A percentile compares a stretch with the other conserved stretches of the same genome.
Conservation (phyloP, 2,329 filamentous ascomycete genomes). For the Coleophoma cylindrospora region DNA sequence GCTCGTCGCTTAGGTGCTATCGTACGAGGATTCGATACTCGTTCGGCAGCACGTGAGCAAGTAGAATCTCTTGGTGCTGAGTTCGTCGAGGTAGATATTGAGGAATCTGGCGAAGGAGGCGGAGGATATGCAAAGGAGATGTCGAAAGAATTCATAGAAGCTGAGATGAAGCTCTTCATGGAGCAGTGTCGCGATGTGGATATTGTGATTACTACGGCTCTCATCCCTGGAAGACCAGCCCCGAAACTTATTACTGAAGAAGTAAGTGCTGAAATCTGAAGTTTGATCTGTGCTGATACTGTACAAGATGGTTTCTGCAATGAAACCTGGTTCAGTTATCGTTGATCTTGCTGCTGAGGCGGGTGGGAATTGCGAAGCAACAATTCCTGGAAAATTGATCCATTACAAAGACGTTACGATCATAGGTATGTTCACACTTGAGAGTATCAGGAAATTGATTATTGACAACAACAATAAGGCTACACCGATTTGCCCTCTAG, state of each 20-base stretch:
- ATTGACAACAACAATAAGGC: slow-evolving; percentile 36
- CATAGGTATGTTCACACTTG: slow-evolving; percentile 53
- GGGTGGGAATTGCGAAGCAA: slow-evolving; percentile 83
- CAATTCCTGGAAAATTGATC: slow-evolving; percentile 65
- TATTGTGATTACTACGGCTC: slow-evolving; percentile 88
- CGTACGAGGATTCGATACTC: slow-evolving; percentile 86
- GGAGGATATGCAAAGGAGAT: slow-evolving; percentile 92
- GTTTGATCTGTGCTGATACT: not conserved
- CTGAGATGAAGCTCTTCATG: slow-evolving; percentile 88
- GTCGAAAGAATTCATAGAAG: slow-evolving; percentile 89
- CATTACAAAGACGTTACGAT: slow-evolving; percentile 76
- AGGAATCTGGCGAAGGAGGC: slow-evolving; percentile 79
- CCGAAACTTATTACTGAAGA: slow-evolving; percentile 79
- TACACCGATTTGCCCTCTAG: slow-evolving; percentile 87
- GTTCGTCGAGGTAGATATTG: slow-evolving; percentile 79
- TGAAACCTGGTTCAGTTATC: slow-evolving; percentile 86
- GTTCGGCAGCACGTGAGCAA: slow-evolving; percentile 81
- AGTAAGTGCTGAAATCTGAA: slow-evolving; percentile 22
- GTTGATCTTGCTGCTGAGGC: slow-evolving; percentile 86
- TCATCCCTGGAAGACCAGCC: slow-evolving; percentile 79
- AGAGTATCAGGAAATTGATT: not conserved
- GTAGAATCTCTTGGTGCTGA: slow-evolving; percentile 87
- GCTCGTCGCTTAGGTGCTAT: slow-evolving; percentile 84
- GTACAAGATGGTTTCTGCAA: slow-evolving; percentile 44
- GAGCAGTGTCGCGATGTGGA: slow-evolving; percentile 85